Base-by-base conservation (phyloP, 495 filamentous ascomycete genomes). In the Hypoxylon rickii region DNA sequence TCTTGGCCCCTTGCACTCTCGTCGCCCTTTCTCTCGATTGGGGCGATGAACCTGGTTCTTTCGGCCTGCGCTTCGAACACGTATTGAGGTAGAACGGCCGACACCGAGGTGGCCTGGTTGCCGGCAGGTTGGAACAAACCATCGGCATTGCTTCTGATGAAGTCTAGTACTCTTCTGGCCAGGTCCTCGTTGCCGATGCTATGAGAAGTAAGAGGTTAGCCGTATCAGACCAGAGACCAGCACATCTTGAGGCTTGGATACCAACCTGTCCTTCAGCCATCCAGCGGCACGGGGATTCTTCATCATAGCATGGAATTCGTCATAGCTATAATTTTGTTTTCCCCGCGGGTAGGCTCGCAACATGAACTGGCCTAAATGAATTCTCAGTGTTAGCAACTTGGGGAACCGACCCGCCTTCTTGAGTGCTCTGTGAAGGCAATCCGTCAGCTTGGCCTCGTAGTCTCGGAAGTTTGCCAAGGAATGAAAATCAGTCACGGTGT, bases 281-380 rank as follows among this genome's bases (percentile, higher is more conserved):
- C 63, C 64, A n/a, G 61, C 65, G 8, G 71, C 71, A 15, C 68
- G 64, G 1, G 60, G 52, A 20, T 67, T 47, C 34, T 53, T 57
- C 44, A 83, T 41, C 66, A 85, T 78, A 3, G 63, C 58, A 24
- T 63, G 49, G 22, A 89, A 83, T 7, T 86, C 75, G 5, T 73
- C 62, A 32, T 82, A 76, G 0, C 62, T 62, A 44, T 80, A 79
- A 6, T 62, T 55, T 0, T 33, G 6, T 24, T 70, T 69, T 10
- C 55, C 70, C 16, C 70, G 68, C 10, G 67, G 67, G 31, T 78
- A 86, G 11, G 68, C 56, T 7, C 69, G 67, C 11, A 89, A 67
- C 6, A 77, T 56, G 20, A 83, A 73, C 0, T 73, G 69, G 0
- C 86, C 87, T 36, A 89, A 78, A 24, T 78, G 72, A 2, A 86